Evolutionary conservation across 202 grass and related monocot genomes (phyloP).

Genomic region (Schoenoplectus tabernaemontani): DNA sequence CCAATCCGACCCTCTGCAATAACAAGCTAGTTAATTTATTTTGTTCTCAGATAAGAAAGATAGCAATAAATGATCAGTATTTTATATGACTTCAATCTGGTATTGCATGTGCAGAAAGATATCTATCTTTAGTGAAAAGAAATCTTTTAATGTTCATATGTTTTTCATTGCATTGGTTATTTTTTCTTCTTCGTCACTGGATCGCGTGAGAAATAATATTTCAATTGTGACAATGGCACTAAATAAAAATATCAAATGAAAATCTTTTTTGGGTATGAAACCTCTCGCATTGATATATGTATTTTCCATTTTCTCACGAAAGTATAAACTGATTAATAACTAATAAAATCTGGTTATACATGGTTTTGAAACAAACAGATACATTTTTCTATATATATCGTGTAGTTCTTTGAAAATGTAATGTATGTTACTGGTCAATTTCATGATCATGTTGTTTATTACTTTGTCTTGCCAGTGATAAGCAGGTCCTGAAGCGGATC

Average conservation of each 20-base stretch:
- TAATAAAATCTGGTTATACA: not conserved
- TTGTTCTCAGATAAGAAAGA: not conserved
- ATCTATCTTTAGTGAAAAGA: not conserved
- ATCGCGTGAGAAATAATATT: not conserved
- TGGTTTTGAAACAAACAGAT: not conserved
- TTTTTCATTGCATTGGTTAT: not conserved
- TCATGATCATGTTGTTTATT: not conserved
- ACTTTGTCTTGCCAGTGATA: not conserved
- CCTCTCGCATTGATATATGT: not conserved
- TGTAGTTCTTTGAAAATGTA: constrained; percentile 5
- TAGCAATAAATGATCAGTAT: too few relatives aligned
- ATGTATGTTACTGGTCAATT: not conserved
- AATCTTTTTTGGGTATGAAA: not conserved
- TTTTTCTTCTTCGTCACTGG: not conserved
- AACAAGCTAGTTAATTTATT: not conserved
- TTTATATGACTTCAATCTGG: not conserved
- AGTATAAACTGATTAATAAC: constrained; percentile 3
- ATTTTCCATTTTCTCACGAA: not conserved
- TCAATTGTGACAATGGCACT: not conserved
- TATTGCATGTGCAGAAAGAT: not conserved
- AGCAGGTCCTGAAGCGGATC: not conserved
- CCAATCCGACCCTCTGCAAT: not conserved
- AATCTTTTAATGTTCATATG: not conserved
- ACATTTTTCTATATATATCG: not conserved
- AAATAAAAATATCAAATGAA: not conserved